Evolutionary conservation across 495 filamentous ascomycete species (phyloP).

Genomic region (Aspergillus asperescens): DNA sequence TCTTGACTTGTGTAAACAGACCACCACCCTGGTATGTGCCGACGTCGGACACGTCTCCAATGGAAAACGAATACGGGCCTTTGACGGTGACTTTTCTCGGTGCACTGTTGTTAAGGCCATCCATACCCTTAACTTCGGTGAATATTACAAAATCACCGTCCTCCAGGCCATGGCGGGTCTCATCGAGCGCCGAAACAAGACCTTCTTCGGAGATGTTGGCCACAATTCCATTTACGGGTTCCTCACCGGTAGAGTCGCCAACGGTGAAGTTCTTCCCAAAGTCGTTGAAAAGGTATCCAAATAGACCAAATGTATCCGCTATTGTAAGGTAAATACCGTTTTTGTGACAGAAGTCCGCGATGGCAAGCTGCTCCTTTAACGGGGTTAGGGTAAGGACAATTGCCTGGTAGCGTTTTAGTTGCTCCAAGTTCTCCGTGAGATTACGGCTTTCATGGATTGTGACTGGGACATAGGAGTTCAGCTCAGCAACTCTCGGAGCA

Average conservation of each 20-base stretch:
- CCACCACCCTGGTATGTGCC: slow-evolving; percentile 84
- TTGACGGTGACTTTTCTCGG: slow-evolving; percentile 90
- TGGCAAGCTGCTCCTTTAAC: slow-evolving; percentile 68
- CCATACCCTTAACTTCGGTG: slow-evolving; percentile 89
- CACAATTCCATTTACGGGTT: slow-evolving; percentile 80
- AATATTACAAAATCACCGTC: slow-evolving; percentile 97
- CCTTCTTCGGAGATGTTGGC: slow-evolving; percentile 84
- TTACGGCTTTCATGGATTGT: slow-evolving; percentile 61
- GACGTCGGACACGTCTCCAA: slow-evolving; percentile 84
- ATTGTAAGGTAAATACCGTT: slow-evolving; percentile 88
- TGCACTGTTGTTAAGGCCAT: slow-evolving; percentile 71
- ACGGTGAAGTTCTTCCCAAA: slow-evolving; percentile 91
- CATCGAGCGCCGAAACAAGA: slow-evolving; percentile 89
- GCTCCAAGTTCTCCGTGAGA: slow-evolving; percentile 62
- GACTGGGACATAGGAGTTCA: slow-evolving; percentile 95
- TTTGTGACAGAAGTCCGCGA: slow-evolving; percentile 88
- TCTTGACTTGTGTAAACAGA: slow-evolving; percentile 91
- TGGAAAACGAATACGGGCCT: slow-evolving; percentile 93
- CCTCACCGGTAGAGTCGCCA: slow-evolving; percentile 87
- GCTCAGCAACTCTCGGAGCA: slow-evolving; percentile 81
- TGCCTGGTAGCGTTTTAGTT: slow-evolving; percentile 83
- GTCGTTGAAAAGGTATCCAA: slow-evolving; percentile 95
- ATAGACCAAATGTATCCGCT: slow-evolving; percentile 85
- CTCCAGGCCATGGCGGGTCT: slow-evolving; percentile 90
- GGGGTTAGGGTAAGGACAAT: slow-evolving; percentile 84